A percentile compares a stretch with the other conserved stretches of the same genome.
Conservation (phyloP, 2,329 filamentous ascomycete genomes). For the Monilinia vaccinii-corymbosi region DNA sequence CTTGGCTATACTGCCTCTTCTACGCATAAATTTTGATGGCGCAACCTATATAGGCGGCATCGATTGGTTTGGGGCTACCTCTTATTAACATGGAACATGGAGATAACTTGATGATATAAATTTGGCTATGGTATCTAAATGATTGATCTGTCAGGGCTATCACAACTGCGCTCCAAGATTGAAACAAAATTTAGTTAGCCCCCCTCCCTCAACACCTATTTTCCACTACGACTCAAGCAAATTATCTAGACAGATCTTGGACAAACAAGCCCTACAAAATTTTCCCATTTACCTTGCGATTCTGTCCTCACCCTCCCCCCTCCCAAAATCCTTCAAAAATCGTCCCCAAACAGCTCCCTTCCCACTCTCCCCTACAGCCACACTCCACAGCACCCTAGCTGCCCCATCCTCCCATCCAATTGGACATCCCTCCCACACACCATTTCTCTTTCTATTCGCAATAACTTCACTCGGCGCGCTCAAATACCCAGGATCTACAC, state of each 20-base stretch:
- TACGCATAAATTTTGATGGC: not conserved
- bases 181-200: too few relatives aligned
- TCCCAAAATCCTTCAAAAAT: slow-evolving; percentile 17
- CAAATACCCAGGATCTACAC: slow-evolving; percentile 17
- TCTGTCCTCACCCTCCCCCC: slow-evolving; percentile 8
- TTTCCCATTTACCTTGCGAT: not conserved
- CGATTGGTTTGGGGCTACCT: not conserved
- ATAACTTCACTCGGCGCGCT: slow-evolving; percentile 14
- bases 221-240: too few relatives aligned
- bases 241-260: not conserved
- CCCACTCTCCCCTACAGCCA: slow-evolving; percentile 14
- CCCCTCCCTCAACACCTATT: too few relatives aligned
- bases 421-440: slow-evolving; percentile 10
- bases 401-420: slow-evolving; percentile 20
- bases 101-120: too few relatives aligned
- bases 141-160: too few relatives aligned
- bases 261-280: not conserved
- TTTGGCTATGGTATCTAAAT: too few relatives aligned
- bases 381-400: slow-evolving; percentile 14
- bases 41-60: too few relatives aligned
- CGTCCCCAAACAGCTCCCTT: slow-evolving; percentile 13
- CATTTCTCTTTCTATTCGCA: not conserved
- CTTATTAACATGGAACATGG: too few relatives aligned
- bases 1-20: not conserved
- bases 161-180: too few relatives aligned